Base-by-base conservation (phyloP, 805 yeast genomes). In the Nakazawaea peltata region DNA sequence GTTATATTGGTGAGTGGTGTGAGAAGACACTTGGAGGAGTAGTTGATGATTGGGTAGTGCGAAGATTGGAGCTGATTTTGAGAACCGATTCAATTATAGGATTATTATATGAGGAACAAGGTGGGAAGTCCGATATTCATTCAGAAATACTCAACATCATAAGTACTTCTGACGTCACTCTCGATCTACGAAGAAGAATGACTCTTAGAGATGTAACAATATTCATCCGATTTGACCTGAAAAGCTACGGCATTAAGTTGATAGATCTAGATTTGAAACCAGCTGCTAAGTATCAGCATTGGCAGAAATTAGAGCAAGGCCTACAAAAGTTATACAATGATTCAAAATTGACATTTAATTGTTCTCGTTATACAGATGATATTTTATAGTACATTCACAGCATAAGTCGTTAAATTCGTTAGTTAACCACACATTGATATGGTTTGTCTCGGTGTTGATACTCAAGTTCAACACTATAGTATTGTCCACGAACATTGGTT, bases 121-220 rank as follows among this genome's bases (percentile, higher is more conserved):
- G 60, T 17, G 14, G 31, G 4, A 47, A 45, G 15, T 39, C 48
- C 14, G 49, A 57, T 18, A 51, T 57, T 26, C 46, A 51, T 31
- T 52, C 50, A 9, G 67, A 61, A 41, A 41, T 69, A n/a, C 27
- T 33, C 5, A 41, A 48, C 14, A 50, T 65, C 9, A 34, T 45
- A 5, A 52, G 52, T 15, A 63, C 54, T 19, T 41, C 50, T 2
- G 72, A 67, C 41, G 74, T 68, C 8, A 59, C 60, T 39, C 60
- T 60, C 1, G 57, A 54, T 21, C 44, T 72, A 19, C 54, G 62
- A 5, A 47, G 61, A 15, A 59, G 64, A 2, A 73, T 73, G 78
- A 67, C 78, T 0, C 44, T 73, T 33, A 56, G 74, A 41, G 79
- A 73, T 45, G 69, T 69, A 12, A 73, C 77, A 1, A 42, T 73